phyloP scores from a whole-genome alignment of 768 basidiomycete species.

The Pleurotus salmoneostramineus region DNA sequence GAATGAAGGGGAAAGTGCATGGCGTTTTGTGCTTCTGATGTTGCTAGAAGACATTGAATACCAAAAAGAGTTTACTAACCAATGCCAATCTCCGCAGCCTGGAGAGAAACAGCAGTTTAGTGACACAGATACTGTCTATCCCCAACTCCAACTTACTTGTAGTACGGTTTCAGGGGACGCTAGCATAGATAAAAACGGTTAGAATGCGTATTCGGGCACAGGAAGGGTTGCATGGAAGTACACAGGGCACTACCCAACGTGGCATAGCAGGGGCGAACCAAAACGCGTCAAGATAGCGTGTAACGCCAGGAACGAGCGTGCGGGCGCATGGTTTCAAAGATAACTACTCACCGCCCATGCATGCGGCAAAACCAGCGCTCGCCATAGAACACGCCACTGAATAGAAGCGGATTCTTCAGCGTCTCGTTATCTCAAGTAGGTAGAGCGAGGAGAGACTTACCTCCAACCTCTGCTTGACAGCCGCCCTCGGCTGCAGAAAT shows the following conservation, averaged over 20 bases:
- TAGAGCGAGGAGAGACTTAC: conserved; percentile 28
- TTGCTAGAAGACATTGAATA: neutral
- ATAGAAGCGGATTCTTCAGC: neutral
- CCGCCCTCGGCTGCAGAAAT: conserved; percentile 96
- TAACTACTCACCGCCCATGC: conserved; percentile 71
- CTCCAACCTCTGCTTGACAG: conserved; percentile 94
- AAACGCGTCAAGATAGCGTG: too few species aligned
- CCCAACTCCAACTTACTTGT: neutral
- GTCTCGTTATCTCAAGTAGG: neutral
- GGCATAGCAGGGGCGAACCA: too few species aligned
- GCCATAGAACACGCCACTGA: conserved; percentile 95
- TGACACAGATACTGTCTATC: conserved; percentile 12
- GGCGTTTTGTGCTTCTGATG: too few species aligned
- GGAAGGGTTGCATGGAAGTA: neutral
- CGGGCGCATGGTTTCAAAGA: neutral
- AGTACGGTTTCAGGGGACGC: neutral
- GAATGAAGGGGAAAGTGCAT: too few species aligned
- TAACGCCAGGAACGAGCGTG: neutral
- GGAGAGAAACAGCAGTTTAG: neutral
- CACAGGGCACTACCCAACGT: neutral
- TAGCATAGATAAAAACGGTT: neutral
- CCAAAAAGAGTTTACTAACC: conserved; percentile 37
- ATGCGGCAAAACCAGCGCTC: conserved; percentile 88
- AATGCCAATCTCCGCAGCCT: conserved; percentile 90
- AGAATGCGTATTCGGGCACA: neutral